Percentiles rank a stretch among this genome's conserved stretches.
Conservation (phyloP, 2,329 filamentous ascomycete genomes). For the Pyrenophora teres region DNA sequence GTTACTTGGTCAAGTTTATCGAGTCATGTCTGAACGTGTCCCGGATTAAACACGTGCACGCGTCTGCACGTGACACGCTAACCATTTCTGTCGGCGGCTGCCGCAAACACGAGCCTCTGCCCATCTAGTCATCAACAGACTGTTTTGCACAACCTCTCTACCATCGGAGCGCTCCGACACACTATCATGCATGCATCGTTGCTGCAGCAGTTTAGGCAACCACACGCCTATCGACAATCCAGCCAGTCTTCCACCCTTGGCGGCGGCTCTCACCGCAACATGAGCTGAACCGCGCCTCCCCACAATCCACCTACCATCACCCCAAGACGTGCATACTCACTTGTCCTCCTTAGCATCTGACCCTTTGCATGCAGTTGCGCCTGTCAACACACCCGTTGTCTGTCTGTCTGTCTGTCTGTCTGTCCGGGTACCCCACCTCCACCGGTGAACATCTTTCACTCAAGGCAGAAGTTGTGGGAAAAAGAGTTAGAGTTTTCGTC, state of each 20-base stretch:
- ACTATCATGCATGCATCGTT: conserved; percentile 2
- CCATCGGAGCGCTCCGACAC: conserved; percentile 3
- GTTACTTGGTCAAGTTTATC: no score
- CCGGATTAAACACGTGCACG: not conserved
- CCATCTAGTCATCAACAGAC: not conserved
- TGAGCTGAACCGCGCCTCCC: conserved; percentile 29
- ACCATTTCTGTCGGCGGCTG: not conserved
- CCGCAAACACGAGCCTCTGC: conserved; percentile 2
- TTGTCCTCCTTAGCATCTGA: conserved; percentile 28
- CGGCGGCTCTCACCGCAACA: conserved; percentile 33
- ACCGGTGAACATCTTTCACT: conserved; percentile 37
- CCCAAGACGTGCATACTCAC: conserved; percentile 19
- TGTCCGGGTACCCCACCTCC: conserved; percentile 31
- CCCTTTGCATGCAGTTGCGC: conserved; percentile 22
- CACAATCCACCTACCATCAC: conserved; percentile 8
- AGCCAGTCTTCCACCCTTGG: conserved; percentile 21
- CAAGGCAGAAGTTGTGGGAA: conserved; percentile 37
- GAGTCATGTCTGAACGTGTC: no score
- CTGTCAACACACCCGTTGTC: conserved; percentile 11
- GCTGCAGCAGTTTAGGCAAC: conserved; percentile 31
- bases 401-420: conserved; percentile 11
- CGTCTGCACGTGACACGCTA: conserved; percentile 19
- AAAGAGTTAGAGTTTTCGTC: conserved; percentile 18
- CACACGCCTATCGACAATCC: conserved; percentile 7
- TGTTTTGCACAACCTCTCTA: conserved; percentile 3